Evolutionary conservation across 495 filamentous ascomycete genomes (phyloP).

Genomic region (Trichoderma orchidacearum): DNA sequence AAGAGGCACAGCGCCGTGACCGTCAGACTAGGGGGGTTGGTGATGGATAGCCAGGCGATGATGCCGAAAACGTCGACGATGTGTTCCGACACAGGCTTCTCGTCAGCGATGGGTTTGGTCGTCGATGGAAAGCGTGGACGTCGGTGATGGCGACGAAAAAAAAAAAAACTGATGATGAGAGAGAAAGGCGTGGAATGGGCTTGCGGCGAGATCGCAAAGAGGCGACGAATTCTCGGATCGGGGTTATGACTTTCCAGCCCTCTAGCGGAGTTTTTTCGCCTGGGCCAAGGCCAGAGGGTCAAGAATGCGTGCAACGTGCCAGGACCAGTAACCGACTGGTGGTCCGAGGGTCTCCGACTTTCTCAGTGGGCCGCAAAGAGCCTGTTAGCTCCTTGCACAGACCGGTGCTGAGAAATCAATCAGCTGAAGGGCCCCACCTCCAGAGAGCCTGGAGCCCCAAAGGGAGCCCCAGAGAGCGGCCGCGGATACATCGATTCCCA

Average conservation of each 20-base stretch:
- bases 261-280: background rate
- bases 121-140: background rate
- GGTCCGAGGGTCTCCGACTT: background rate
- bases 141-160: background rate
- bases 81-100: background rate
- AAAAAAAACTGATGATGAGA: background rate
- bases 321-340: background rate
- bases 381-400: background rate
- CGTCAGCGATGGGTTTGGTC: background rate
- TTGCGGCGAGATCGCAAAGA: background rate
- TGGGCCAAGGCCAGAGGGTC: background rate
- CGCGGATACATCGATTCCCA: no score
- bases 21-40: no score
- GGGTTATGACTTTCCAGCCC: background rate
- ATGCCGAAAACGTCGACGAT: background rate
- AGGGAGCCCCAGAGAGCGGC: no score
- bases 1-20: no score
- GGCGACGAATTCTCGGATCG: background rate
- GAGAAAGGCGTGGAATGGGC: background rate
- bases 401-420: slow-evolving; percentile 1
- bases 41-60: background rate
- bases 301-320: background rate
- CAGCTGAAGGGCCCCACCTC: background rate
- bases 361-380: background rate
- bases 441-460: background rate